A percentile compares a stretch with the other conserved stretches of the same genome.
phyloP scores from a whole-genome alignment of 75 land plant genomes.

The Ceratopteris richardii region DNA sequence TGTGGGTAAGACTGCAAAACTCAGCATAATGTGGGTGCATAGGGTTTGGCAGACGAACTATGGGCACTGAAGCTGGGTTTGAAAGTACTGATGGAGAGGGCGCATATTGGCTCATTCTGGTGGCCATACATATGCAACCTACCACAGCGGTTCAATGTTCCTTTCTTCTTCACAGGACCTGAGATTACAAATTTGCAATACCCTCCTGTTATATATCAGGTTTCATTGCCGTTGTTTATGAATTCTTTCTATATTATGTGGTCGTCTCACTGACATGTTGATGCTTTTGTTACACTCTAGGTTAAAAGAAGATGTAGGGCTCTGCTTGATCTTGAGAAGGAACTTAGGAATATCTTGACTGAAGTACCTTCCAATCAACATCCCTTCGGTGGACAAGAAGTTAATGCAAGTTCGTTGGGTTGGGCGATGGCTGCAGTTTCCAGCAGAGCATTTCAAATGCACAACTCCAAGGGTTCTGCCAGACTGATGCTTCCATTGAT shows the following conservation, averaged over 20 bases:
- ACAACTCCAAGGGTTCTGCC: constrained; percentile 13
- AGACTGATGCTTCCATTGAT: constrained; percentile 87
- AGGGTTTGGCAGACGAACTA: constrained; percentile 91
- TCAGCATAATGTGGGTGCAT: constrained; percentile 20
- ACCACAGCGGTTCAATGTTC: constrained; percentile 65
- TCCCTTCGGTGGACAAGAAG: constrained; percentile 66
- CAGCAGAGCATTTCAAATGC: constrained; percentile 77
- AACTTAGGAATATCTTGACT: constrained; percentile 26
- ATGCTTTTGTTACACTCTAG: constrained; percentile 18
- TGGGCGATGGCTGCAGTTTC: constrained; percentile 99
- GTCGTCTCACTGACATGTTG: too few species aligned
- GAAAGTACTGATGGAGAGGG: constrained; percentile 76
- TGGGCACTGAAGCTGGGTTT: constrained; percentile 85
- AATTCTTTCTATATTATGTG: too few species aligned
- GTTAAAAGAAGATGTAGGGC: constrained; percentile 64
- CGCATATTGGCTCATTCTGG: constrained; percentile 67
- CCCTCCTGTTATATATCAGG: constrained; percentile 75
- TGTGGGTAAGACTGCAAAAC: constrained; percentile 27
- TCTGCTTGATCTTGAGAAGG: constrained; percentile 50
- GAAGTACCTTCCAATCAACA: constrained; percentile 31
- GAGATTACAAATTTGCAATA: constrained; percentile 76
- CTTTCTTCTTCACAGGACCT: constrained; percentile 72
- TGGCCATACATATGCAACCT: constrained; percentile 93
- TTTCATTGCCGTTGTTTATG: constrained; percentile 1
- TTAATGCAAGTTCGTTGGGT: constrained; percentile 76